Evolutionary conservation across 1,284 basidiomycete species (phyloP), one percentile per base, ranked within the genome.

Genomic region (Wallemia hederae): DNA sequence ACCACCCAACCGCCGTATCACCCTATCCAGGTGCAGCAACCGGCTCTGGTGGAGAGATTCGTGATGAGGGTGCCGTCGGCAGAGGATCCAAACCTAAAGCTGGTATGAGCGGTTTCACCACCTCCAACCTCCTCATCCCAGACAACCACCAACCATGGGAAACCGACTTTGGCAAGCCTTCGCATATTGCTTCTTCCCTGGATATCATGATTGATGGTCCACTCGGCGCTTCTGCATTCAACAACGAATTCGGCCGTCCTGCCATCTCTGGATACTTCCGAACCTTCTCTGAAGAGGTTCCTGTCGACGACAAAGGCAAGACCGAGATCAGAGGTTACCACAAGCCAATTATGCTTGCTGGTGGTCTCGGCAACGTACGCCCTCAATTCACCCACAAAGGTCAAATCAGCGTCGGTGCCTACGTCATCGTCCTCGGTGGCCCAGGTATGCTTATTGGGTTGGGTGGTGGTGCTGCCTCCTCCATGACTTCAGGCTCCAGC

Each of bases 261-360:
- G 90, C 69, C 24, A 66, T 74, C 77, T 75, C 79, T 1, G 85
- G 86, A 0, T 87, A 87, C 73, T 92, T 89, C 76, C 79, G 89
- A 59, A 90, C 90, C 0, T 92, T 90, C 72, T 77, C 80, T 22
- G 83, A 91, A 70, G 76, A 77, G 55, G 76, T 86, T 0, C 70
- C 76, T 9, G 60, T 66, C 11, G 69, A 71, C 33, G 71, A 74
- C 61, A 74, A 73, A 0, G 64, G 66, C 58, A 69, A 68, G 61
- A 69, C 63, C 59, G 82, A 90, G 68, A 76, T 91, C n/a, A 77
- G 90, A 62, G 92, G 92, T 0, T 99, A 96, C 73, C 94, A 98
- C 74, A 99, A 99, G 71, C 92, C 92, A 17, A 96, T 99, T 74
- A 99, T 99, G 94, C 84, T 98, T 64, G 94, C 94, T 19, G 92